Evolutionary conservation across 495 filamentous ascomycete genomes (phyloP).

Genomic region (Penicillium coprophilum): DNA sequence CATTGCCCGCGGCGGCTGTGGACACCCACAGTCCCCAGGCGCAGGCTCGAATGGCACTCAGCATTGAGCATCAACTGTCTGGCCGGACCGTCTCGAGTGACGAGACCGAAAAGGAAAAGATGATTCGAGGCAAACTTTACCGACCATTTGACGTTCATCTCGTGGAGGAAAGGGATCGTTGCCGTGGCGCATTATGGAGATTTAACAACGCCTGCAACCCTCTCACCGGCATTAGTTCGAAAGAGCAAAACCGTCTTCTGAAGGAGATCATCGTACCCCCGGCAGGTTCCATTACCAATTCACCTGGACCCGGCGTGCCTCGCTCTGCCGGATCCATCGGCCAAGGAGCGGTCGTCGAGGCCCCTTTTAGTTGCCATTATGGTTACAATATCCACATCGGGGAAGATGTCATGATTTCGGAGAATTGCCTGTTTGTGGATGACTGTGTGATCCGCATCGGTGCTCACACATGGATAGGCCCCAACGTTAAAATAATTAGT

Average conservation of each 20-base stretch:
- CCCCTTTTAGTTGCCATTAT: constrained; percentile 92
- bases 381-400: constrained; percentile 92
- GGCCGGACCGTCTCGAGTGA: constrained; percentile 31
- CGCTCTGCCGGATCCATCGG: constrained; percentile 62
- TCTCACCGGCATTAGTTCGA: constrained; percentile 66
- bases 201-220: constrained; percentile 91
- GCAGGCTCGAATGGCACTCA: constrained; percentile 48
- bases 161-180: constrained; percentile 81
- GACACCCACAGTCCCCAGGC: constrained; percentile 47
- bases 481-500: constrained; percentile 83
- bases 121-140: constrained; percentile 82
- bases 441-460: constrained; percentile 74
- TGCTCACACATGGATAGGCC: constrained; percentile 73
- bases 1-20: constrained; percentile 31
- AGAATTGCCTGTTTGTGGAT: constrained; percentile 86
- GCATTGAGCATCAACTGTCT: constrained; percentile 47
- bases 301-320: constrained; percentile 38
- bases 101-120: constrained; percentile 89
- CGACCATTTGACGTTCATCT: constrained; percentile 75
- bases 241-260: constrained; percentile 79
- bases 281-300: constrained; percentile 48
- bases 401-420: constrained; percentile 80
- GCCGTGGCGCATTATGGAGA: constrained; percentile 77
- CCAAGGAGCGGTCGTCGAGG: constrained; percentile 75
- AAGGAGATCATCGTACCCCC: constrained; percentile 62